Conservation (phyloP, 306 rosid species). For the Cucumis hystrix region DNA sequence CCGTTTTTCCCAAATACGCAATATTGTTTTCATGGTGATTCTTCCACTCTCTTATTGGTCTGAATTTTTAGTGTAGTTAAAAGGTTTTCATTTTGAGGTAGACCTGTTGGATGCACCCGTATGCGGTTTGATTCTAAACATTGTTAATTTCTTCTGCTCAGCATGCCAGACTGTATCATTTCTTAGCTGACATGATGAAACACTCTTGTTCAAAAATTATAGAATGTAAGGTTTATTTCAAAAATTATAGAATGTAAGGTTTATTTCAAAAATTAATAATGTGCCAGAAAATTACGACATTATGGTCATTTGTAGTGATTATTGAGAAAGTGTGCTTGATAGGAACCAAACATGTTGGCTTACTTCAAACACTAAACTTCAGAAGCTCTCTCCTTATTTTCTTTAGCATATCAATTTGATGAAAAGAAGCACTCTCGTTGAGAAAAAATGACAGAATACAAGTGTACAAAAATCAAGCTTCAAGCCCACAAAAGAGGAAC, state of each 20-base stretch:
- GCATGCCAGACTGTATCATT: background rate
- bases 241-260: background rate
- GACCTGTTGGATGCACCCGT: background rate
- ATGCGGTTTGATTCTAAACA: background rate
- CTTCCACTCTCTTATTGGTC: background rate
- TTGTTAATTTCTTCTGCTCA: background rate
- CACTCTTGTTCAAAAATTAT: background rate
- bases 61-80: background rate
- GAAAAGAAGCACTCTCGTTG: no score
- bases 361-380: no score
- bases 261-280: background rate
- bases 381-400: no score
- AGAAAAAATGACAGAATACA: no score
- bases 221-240: background rate
- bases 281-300: background rate
- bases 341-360: background rate
- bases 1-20: conserved; percentile 56
- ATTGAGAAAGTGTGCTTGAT: background rate
- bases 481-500: no score
- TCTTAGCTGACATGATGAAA: background rate
- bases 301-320: background rate
- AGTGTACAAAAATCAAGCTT: no score
- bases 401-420: no score
- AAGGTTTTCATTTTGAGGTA: background rate
- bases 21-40: conserved; percentile 84